Evolutionary conservation across 2,329 filamentous ascomycete species (phyloP).

Genomic region (Fusarium palustre): DNA sequence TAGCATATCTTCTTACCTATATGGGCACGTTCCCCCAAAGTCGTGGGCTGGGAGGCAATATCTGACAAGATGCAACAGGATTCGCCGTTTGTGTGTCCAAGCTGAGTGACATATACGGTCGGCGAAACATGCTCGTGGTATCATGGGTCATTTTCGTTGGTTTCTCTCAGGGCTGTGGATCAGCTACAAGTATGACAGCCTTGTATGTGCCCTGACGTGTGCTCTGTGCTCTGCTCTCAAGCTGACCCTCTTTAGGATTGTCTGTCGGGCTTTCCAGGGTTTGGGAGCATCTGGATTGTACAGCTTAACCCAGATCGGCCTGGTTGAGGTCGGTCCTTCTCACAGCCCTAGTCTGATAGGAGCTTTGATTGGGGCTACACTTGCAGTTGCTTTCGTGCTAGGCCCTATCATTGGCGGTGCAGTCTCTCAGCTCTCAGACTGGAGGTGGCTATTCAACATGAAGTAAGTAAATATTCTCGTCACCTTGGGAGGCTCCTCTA

Average conservation of each 20-base stretch:
- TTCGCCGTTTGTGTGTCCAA: conserved; percentile 70
- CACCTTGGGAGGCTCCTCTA: background rate
- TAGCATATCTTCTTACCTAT: conserved; percentile 68
- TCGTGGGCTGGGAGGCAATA: background rate
- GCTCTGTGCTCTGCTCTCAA: conserved; percentile 1
- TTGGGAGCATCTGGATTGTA: conserved; percentile 72
- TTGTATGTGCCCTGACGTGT: conserved; percentile 55
- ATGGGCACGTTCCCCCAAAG: conserved; percentile 56
- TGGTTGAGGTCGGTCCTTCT: conserved; percentile 67
- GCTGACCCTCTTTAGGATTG: conserved; percentile 58
- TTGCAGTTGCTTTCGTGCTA: conserved; percentile 68
- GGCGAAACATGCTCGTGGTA: conserved; percentile 60
- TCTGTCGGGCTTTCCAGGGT: conserved; percentile 69
- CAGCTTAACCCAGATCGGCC: conserved; percentile 67
- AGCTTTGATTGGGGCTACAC: conserved; percentile 65
- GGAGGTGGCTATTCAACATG: conserved; percentile 72
- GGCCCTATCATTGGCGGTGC: conserved; percentile 69
- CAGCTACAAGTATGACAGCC: conserved; percentile 62
- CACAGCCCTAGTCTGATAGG: conserved; percentile 66
- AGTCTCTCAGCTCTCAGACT: conserved; percentile 64
- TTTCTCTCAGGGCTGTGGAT: conserved; percentile 66
- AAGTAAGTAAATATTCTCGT: conserved; percentile 61
- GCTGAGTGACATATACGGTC: conserved; percentile 70
- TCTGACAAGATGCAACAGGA: conserved; percentile 52
- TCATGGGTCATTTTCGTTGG: conserved; percentile 67